Conservation (phyloP, 495 filamentous ascomycete genomes). For the Aspergillus cavernicola region DNA sequence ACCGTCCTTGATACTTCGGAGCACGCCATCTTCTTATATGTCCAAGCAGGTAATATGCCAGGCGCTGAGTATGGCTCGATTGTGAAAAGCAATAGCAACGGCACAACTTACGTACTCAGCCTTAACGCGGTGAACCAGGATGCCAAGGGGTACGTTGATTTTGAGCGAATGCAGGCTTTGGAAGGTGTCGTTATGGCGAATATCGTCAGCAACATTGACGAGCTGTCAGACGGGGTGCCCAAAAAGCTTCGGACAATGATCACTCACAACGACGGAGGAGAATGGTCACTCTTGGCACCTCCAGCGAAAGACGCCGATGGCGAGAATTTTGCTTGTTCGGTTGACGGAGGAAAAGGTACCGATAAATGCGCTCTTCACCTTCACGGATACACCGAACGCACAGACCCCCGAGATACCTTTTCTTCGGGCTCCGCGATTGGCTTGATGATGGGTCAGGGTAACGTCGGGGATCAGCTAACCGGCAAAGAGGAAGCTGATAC, state of each 20-base stretch:
- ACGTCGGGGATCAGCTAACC: slow-evolving; percentile 67
- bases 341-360: slow-evolving; percentile 39
- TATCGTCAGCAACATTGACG: slow-evolving; percentile 68
- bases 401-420: slow-evolving; percentile 72
- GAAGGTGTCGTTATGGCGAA: slow-evolving; percentile 90
- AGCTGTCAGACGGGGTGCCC: slow-evolving; percentile 54
- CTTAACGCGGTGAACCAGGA: slow-evolving; percentile 74
- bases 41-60: slow-evolving; percentile 61
- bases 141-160: slow-evolving; percentile 75
- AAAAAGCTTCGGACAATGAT: slow-evolving; percentile 89
- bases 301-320: slow-evolving; percentile 64
- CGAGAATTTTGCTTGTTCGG: slow-evolving; percentile 65
- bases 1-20: slow-evolving; percentile 91
- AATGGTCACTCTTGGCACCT: slow-evolving; percentile 73
- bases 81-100: slow-evolving; percentile 97
- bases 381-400: slow-evolving; percentile 89
- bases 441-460: slow-evolving; percentile 86
- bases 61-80: slow-evolving; percentile 75
- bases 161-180: slow-evolving; percentile 88
- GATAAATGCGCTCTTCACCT: slow-evolving; percentile 82
- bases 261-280: slow-evolving; percentile 90
- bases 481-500: slow-evolving; percentile 66
- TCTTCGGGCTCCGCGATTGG: slow-evolving; percentile 87
- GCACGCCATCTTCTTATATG: slow-evolving; percentile 88
- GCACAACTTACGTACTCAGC: slow-evolving; percentile 86